Evolutionary conservation across 371 early-diverging fungal species (phyloP), one percentile per base, ranked within the genome.

Genomic region (Mucor velutinosus): DNA sequence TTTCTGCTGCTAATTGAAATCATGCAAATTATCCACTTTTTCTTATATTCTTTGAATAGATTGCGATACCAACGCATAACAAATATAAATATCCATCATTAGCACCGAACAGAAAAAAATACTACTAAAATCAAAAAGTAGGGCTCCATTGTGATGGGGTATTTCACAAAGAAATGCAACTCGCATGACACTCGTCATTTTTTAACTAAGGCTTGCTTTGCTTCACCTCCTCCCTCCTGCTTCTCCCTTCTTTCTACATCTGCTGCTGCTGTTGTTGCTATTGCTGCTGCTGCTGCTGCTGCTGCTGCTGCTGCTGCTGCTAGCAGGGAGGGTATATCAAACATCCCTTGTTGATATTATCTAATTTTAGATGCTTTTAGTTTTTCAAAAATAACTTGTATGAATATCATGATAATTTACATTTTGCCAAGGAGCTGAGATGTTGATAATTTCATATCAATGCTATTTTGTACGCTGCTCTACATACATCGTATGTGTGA

Each of bases 161-260:
- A 37, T 14, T 14, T 21, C 32, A 37, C 21, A 37, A 58, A 58
- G 32, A 58, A 32, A 58, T 58, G 58, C 58, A 58, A 4, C 21
- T 58, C 23, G 58, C 58, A 58, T 58, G 37, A 58, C 32, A 58
- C 37, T 58, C 58, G 58, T 37, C 58, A 58, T 58, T 35, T 58
- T 58, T 37, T 14, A 56, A 25, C 51, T 51, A 51, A 37, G 37
- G 11, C 37, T 37, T 37, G 37, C 21, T 51, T 21, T 51, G 2
- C 49, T 23, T 25, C 7, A 12, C 51, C 51, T 25, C 10, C 51
- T 49, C n/a, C 23, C 49, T 37, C 37, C 37, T 37, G 37, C 37
- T 37, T 37, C 37, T 37, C 37, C 37, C 37, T 37, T 37, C 37
- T 37, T 37, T 37, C 15, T 37, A 14, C 37, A 37, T 14, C 15